Evolutionary conservation across 2,329 filamentous ascomycete genomes (phyloP).

Genomic region (Colletotrichum costaricense): DNA sequence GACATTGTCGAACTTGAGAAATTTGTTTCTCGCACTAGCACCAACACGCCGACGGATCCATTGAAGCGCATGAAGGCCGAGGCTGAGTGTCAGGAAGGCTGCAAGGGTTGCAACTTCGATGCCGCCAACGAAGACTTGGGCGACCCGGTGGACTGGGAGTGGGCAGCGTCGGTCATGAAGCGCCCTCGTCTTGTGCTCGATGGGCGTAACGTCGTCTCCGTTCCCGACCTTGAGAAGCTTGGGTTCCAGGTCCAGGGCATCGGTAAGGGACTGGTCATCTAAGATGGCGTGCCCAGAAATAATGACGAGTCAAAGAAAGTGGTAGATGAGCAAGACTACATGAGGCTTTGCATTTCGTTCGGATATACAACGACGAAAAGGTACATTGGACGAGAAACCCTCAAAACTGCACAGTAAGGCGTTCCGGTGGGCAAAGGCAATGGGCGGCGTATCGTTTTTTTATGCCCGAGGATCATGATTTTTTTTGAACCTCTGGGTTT

Average conservation of each 20-base stretch:
- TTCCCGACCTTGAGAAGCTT: constrained; percentile 41
- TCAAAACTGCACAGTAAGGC: constrained; percentile 25
- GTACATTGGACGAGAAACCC: constrained; percentile 21
- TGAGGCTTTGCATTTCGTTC: constrained; percentile 6
- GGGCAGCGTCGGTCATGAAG: constrained; percentile 42
- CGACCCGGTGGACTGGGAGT: constrained; percentile 64
- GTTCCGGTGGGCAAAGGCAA: constrained; percentile 24
- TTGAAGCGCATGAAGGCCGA: constrained; percentile 51
- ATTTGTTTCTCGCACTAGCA: constrained; percentile 37
- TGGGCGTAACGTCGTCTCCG: constrained; percentile 36
- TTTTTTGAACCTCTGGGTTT: background rate
- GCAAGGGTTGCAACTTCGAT: constrained; percentile 57
- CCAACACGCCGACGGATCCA: constrained; percentile 56
- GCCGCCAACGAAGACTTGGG: constrained; percentile 41
- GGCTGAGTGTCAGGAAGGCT: constrained; percentile 59
- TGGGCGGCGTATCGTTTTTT: constrained; percentile 24
- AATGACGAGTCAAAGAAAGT: background rate
- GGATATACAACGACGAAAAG: constrained; percentile 18
- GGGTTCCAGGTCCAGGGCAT: constrained; percentile 53
- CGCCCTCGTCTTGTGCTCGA: constrained; percentile 37
- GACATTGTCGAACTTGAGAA: constrained; percentile 42
- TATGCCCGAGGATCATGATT: background rate
- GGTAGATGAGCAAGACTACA: background rate
- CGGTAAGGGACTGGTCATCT: constrained; percentile 55
- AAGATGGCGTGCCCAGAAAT: constrained; percentile 36